These are phyloP conservation scores for Dichomitus squalens DNA, from an alignment of 1,284 basidiomycete species.

Conservation along the genomic window DNA sequence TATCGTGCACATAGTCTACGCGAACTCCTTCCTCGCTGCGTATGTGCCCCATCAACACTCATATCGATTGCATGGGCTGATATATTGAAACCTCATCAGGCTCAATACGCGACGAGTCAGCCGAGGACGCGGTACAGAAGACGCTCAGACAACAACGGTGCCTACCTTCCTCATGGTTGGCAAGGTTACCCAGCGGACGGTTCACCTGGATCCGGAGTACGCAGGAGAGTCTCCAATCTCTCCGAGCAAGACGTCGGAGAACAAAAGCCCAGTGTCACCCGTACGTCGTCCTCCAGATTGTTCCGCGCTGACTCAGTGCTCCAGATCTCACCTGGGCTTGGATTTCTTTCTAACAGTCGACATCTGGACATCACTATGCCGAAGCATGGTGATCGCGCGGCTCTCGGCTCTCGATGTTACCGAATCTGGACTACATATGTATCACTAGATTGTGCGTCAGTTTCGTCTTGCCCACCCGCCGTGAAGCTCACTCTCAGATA, in stretches of 20 bases:
- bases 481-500: too few relatives aligned
- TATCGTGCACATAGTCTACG: constrained; percentile 54
- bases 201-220: constrained; percentile 19
- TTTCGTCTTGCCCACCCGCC: not conserved
- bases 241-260: constrained; percentile 8
- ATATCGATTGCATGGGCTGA: too few relatives aligned
- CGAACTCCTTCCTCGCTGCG: constrained; percentile 70
- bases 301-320: not conserved
- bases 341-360: not conserved
- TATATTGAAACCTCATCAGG: constrained; percentile 24
- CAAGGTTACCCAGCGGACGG: constrained; percentile 25
- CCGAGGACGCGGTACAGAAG: constrained; percentile 48
- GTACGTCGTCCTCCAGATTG: not conserved
- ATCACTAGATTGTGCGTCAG: constrained; percentile 16
- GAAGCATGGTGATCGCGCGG: constrained; percentile 17
- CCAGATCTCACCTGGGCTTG: not conserved
- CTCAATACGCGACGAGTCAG: constrained; percentile 47
- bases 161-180: constrained; percentile 48
- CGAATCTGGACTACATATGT: constrained; percentile 8
- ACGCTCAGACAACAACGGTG: constrained; percentile 36
- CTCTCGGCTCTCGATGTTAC: not conserved
- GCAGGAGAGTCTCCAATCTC: constrained; percentile 13
- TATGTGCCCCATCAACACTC: constrained; percentile 32
- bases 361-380: constrained; percentile 7
- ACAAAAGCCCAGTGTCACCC: constrained; percentile 12